Evolutionary conservation across 1,284 basidiomycete species (phyloP).

Genomic region (Malassezia brasiliensis): DNA sequence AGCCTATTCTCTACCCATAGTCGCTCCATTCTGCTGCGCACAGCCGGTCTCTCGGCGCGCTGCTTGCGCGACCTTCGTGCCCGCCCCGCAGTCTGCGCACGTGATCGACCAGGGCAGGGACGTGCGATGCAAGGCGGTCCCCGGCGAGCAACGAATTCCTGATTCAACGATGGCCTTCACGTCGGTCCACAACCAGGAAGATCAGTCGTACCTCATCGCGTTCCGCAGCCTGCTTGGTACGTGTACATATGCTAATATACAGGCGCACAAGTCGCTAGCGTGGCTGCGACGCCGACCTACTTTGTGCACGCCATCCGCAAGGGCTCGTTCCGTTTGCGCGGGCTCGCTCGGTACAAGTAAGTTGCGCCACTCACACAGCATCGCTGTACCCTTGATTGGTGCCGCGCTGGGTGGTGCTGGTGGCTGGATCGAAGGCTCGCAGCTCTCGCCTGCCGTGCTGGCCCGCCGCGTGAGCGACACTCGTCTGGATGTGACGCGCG

Average conservation of each 20-base stretch:
- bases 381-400: constrained; percentile 21
- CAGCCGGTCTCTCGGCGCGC: no score
- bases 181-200: background rate
- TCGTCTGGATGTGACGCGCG: constrained; percentile 20
- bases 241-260: background rate
- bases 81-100: background rate
- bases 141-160: background rate
- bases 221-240: constrained; percentile 14
- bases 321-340: constrained; percentile 26
- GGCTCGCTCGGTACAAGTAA: constrained; percentile 30
- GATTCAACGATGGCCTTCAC: background rate
- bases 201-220: constrained; percentile 15
- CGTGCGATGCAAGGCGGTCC: background rate
- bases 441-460: constrained; percentile 19
- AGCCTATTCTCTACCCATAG: no score
- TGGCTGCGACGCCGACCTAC: constrained; percentile 38
- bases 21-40: no score
- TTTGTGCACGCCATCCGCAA: constrained; percentile 23
- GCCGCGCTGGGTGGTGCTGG: constrained; percentile 18
- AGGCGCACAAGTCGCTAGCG: constrained; percentile 30
- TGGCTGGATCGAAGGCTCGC: constrained; percentile 22
- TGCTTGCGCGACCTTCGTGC: no score
- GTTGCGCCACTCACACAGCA: background rate
- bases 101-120: background rate
- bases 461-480: constrained; percentile 12